Evolutionary conservation across 257 asterid species (phyloP), one percentile per base, ranked within the genome.

Genomic region (Solanum megistacrolobum): DNA sequence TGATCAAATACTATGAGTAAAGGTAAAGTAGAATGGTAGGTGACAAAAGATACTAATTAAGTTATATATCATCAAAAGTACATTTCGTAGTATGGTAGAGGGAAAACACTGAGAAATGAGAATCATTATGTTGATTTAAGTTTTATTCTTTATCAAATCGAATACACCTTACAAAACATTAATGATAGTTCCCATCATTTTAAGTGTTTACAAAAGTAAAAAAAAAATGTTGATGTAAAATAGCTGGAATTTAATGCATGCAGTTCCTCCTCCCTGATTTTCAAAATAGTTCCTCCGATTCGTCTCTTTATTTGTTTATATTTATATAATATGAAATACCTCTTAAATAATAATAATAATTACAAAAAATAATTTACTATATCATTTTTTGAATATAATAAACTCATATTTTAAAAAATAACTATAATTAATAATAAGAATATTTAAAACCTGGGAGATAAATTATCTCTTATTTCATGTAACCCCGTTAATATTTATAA

Each of bases 131-230:
- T 66, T 25, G 34, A 89, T 32, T 32, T 12, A 87, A 91, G 69
- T 46, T 62, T 89, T 86, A 83, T 83, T 34, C 85, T 52, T 60
- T 62, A 12, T 78, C 14, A 78, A 65, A 65, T n/a, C 46, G n/a
- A 55, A 83, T 73, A 79, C 86, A 71, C 71, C 36, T 75, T 68
- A 43, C 4, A 52, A 86, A 72, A 75, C 86, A 91, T 87, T 84
- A 91, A 89, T 89, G 91, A 88, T 87, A 36, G 31, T 74, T 36
- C 76, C 48, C 88, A 88, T 86, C 88, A 87, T 90, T 85, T 55
- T 86, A 73, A 90, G 43, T 20, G 52, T 32, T 29, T 34, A 23
- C 58, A 13, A 12, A 88, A 86, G 90, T 91, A 88, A 90, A 90
- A 69, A 90, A 82, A 87, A 60, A 12, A 66, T 10, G 18, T 85